Conservation (phyloP, 2,329 filamentous ascomycete genomes). For the Aspergillus intermedius region DNA sequence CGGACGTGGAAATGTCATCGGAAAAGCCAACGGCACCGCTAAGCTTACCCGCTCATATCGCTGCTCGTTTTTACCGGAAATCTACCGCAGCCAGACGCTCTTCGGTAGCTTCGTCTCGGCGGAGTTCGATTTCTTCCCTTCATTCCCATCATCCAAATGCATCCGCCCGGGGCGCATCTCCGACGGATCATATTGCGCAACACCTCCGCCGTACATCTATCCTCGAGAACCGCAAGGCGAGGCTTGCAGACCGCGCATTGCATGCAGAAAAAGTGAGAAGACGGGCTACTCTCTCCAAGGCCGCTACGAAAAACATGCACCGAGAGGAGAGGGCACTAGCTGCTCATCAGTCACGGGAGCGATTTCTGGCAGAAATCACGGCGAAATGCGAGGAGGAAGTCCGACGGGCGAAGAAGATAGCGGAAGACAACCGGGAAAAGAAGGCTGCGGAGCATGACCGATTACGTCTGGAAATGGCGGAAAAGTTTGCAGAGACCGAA, state of each 20-base stretch:
- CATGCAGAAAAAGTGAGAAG: constrained; percentile 61
- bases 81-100: constrained; percentile 51
- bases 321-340: constrained; percentile 58
- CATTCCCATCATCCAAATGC: constrained; percentile 55
- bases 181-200: constrained; percentile 57
- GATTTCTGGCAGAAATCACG: constrained; percentile 57
- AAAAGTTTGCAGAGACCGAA: constrained; percentile 59
- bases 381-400: constrained; percentile 62
- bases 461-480: constrained; percentile 56
- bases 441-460: constrained; percentile 57
- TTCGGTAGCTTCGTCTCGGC: constrained; percentile 56
- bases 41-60: constrained; percentile 54
- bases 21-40: constrained; percentile 34
- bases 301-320: constrained; percentile 49
- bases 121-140: constrained; percentile 58
- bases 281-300: constrained; percentile 56
- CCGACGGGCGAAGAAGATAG: constrained; percentile 58
- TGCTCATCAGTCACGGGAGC: constrained; percentile 57
- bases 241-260: constrained; percentile 57
- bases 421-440: constrained; percentile 59
- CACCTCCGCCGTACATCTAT: constrained; percentile 60
- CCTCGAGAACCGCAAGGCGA: constrained; percentile 57
- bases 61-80: constrained; percentile 55
- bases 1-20: constrained; percentile 39
- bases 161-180: constrained; percentile 42